Evolutionary conservation across 83 land plant species (phyloP), one percentile per base, ranked within the genome.

Genomic region (Diphasiastrum complanatum): DNA sequence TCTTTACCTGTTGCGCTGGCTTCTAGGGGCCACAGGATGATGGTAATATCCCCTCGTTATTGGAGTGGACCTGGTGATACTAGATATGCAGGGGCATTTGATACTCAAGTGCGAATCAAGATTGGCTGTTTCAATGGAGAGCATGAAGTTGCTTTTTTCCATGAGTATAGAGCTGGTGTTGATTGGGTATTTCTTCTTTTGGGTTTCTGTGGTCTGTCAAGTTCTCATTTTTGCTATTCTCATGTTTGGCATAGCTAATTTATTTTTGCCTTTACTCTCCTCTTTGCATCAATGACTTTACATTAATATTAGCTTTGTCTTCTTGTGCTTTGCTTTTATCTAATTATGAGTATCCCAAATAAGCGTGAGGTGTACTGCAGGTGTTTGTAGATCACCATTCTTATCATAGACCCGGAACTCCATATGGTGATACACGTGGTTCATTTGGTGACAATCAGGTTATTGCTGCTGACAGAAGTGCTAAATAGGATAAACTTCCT

Each of bases 111-210:
- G 35, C 78, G 80, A 33, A 73, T 77, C 23, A 84, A 79, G 51
- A 25, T 86, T 4, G 60, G 58, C 20, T 86, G 93, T 59, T 86
- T 86, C 72, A 85, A 75, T 26, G 89, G 76, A 23, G 66, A 63
- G 12, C 95, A 91, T 47, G 92, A 87, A 52, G 87, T 91, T 61
- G 79, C 80, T 12, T 91, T 80, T 63, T 91, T 82, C 66, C 97
- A 91, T 69, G 97, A 91, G 73, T 87, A 83, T 37, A 71, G 91
- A 36, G 95, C 74, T 3, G 95, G 95, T 33, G 97, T 91, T 58
- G 95, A 91, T 61, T 91, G 97, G 97, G 97, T 87, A 69, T 22
- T n/a, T n/a, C n/a, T n/a, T n/a, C n/a, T n/a, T n/a, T n/a, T n/a
- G n/a, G 18, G 18, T 8, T 40, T 8, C 16, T n/a, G n/a, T n/a